Base-by-base conservation (phyloP, 2,329 filamentous ascomycete genomes). In the Colletotrichum liriopes region DNA sequence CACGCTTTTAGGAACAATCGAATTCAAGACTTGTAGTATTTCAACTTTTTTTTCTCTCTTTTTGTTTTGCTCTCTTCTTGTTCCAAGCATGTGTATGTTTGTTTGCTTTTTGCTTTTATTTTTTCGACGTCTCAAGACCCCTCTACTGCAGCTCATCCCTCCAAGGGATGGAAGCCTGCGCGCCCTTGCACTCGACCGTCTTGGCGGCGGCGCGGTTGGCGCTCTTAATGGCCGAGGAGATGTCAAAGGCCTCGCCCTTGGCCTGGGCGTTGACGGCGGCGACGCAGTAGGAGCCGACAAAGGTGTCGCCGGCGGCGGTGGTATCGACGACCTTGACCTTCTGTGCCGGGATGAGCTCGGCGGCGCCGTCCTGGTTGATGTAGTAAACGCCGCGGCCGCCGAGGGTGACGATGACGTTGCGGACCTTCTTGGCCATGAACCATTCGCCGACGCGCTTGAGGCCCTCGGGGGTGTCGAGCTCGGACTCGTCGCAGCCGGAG, bases 291-390 rank as follows among this genome's bases (percentile, higher is more conserved):
- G 91, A 93, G 2, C 96, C 96, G 6, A 97, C 94, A 83, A 98
- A 98, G 0, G 96, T 98, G 81, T 98, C 96, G 0, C 96, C 96
- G 6, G 96, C 96, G 1, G 93, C 96, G 9, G 96, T 98, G 1
- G 96, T 98, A 81, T 98, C 96, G 5, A 98, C 90, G 1, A 98
- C 96, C 26, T 81, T 83, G 5, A 94, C 92, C 81, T 93, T 92
- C 73, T 89, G 87, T 0, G 93, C 94, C 2, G 84, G 81, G 5
- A 95, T 82, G 74, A 91, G 78, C 1, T 84, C 86, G 64, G 84
- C 84, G 54, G 76, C 77, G 32, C 80, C 82, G 3, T 73, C 76
- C 54, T 75, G 82, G 26, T 86, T 88, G 66, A 87, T 84, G 79
- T 89, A 94, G 80, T 90, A 94, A 37, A 92, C 92, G n/a, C 95